Conservation (phyloP, 2,329 filamentous ascomycete species). For the Monilinia polystroma region DNA sequence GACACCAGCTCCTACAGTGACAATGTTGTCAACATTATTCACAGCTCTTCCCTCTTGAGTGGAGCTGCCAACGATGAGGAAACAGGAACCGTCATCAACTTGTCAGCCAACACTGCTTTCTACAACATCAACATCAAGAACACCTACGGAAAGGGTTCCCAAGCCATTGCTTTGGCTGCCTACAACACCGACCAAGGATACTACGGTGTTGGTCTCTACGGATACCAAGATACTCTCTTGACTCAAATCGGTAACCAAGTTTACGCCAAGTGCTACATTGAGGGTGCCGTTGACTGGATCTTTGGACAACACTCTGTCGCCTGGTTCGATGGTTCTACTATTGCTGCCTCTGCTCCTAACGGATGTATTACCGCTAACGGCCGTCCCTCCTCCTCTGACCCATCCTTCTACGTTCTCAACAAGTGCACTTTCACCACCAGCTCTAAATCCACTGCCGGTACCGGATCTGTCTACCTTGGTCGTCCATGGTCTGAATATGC, state of each 20-base stretch:
- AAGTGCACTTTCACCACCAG: constrained; percentile 47
- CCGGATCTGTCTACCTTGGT: constrained; percentile 50
- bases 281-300: constrained; percentile 59
- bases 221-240: constrained; percentile 57
- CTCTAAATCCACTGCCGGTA: constrained; percentile 41
- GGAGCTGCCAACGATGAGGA: constrained; percentile 46
- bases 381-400: constrained; percentile 42
- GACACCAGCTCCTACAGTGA: constrained; percentile 47
- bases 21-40: constrained; percentile 51
- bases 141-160: constrained; percentile 49
- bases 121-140: constrained; percentile 62
- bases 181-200: constrained; percentile 53
- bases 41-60: constrained; percentile 45
- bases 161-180: constrained; percentile 55
- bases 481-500: constrained; percentile 54
- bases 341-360: constrained; percentile 47
- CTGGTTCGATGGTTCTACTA: constrained; percentile 45
- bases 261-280: constrained; percentile 56
- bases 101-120: constrained; percentile 50
- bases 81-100: constrained; percentile 38
- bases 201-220: constrained; percentile 55
- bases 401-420: constrained; percentile 54
- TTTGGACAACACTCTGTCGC: constrained; percentile 54
- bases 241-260: constrained; percentile 52
- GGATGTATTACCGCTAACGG: constrained; percentile 43